Percentiles rank a stretch among this genome's conserved stretches.
Evolutionary conservation across 2,329 filamentous ascomycete genomes (phyloP).

Genomic region (Claviceps fusiformis): DNA sequence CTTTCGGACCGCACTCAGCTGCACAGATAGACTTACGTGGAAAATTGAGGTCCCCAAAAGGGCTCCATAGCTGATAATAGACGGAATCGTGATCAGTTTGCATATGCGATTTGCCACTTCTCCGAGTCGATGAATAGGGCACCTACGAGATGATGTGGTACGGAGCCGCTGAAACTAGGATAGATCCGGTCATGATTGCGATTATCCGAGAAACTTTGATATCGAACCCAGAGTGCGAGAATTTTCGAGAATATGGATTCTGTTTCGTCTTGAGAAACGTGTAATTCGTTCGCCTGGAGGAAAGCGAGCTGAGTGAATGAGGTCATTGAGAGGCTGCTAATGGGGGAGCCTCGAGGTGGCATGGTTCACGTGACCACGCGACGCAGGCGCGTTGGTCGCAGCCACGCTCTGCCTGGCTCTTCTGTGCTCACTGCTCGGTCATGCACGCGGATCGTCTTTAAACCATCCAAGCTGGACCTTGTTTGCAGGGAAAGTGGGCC

Average conservation of each 20-base stretch:
- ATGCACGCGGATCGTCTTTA: no score
- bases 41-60: constrained; percentile 78
- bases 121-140: background rate
- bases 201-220: background rate
- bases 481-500: background rate
- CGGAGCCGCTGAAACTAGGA: constrained; percentile 50
- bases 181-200: constrained; percentile 29
- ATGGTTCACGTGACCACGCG: constrained; percentile 19
- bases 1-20: background rate
- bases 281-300: background rate
- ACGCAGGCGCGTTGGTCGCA: constrained; percentile 12
- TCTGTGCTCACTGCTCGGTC: no score
- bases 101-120: background rate
- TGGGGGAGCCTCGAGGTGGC: background rate
- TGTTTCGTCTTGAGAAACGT: background rate
- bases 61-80: constrained; percentile 64
- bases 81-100: constrained; percentile 10
- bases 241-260: background rate
- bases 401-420: background rate
- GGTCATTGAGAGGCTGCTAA: background rate
- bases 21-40: constrained; percentile 39
- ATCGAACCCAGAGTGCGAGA: background rate
- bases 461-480: background rate
- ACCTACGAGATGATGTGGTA: constrained; percentile 64
- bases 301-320: background rate